Conservation (phyloP, 495 filamentous ascomycete species). For the Zalerion maritima region DNA sequence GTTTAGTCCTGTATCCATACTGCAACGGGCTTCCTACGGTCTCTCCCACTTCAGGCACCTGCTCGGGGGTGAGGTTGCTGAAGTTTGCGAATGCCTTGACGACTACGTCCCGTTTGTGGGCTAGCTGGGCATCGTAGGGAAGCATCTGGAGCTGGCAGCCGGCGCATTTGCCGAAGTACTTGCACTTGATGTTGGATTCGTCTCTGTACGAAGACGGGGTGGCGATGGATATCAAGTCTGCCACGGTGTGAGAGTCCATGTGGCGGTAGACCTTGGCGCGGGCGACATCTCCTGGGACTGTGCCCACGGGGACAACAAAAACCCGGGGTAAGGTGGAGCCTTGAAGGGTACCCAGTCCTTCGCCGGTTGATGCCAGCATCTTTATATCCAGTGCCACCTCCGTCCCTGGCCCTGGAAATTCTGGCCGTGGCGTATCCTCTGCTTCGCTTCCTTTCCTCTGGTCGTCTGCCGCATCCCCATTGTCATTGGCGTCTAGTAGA, state of each 20-base stretch:
- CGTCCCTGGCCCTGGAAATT: conserved; percentile 50
- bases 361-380: conserved; percentile 76
- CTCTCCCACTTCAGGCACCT: conserved; percentile 61
- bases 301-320: conserved; percentile 73
- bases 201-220: conserved; percentile 61
- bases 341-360: conserved; percentile 57
- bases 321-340: conserved; percentile 57
- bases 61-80: conserved; percentile 58
- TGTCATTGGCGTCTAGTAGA: too few species aligned
- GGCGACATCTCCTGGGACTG: conserved; percentile 68
- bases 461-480: conserved; percentile 1
- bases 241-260: conserved; percentile 48
- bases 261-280: conserved; percentile 67
- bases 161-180: conserved; percentile 75
- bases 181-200: conserved; percentile 59
- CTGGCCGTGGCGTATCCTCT: background rate
- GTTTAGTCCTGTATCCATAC: conserved; percentile 89
- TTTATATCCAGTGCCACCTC: conserved; percentile 68
- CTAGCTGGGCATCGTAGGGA: conserved; percentile 71
- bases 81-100: conserved; percentile 89
- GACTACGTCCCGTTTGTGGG: conserved; percentile 70
- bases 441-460: conserved; percentile 1
- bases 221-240: conserved; percentile 69
- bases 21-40: conserved; percentile 82
- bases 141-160: conserved; percentile 98